Percentiles rank a stretch among this genome's conserved stretches.
Evolutionary conservation across 164 flowering plant genomes (phyloP).

Genomic region (Sedum album): DNA sequence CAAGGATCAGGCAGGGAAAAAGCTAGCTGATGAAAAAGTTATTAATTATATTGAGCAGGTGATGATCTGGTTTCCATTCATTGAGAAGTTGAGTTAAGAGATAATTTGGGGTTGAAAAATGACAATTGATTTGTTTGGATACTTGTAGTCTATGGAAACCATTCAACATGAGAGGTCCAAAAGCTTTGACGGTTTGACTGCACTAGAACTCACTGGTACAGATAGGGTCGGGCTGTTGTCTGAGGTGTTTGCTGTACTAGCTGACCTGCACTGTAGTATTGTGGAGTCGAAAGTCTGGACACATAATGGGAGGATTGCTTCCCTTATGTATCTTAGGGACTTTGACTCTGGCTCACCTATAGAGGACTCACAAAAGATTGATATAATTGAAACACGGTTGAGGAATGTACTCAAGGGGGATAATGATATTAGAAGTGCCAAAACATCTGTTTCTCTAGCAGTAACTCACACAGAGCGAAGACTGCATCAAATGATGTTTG

Average conservation of each 20-base stretch:
- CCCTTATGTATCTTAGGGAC: constrained; percentile 55
- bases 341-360: constrained; percentile 43
- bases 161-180: constrained; percentile 30
- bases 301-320: constrained; percentile 57
- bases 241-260: constrained; percentile 45
- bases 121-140: background rate
- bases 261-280: constrained; percentile 40
- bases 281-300: constrained; percentile 54
- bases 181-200: constrained; percentile 36
- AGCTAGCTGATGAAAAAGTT: constrained; percentile 70
- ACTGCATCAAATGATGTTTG: constrained; percentile 84
- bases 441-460: constrained; percentile 18
- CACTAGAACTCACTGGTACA: constrained; percentile 41
- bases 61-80: constrained; percentile 12
- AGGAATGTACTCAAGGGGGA: constrained; percentile 65
- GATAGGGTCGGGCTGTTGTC: constrained; percentile 55
- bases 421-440: constrained; percentile 33
- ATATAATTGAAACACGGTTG: constrained; percentile 37
- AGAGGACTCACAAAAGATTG: constrained; percentile 42
- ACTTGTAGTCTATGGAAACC: constrained; percentile 58
- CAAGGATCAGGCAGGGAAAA: constrained; percentile 70
- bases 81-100: background rate
- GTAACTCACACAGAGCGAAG: constrained; percentile 67
- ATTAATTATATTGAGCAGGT: constrained; percentile 75
- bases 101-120: background rate